phyloP scores from a whole-genome alignment of 2,329 filamentous ascomycete species.

The Aspergillus quadrilineatus region DNA sequence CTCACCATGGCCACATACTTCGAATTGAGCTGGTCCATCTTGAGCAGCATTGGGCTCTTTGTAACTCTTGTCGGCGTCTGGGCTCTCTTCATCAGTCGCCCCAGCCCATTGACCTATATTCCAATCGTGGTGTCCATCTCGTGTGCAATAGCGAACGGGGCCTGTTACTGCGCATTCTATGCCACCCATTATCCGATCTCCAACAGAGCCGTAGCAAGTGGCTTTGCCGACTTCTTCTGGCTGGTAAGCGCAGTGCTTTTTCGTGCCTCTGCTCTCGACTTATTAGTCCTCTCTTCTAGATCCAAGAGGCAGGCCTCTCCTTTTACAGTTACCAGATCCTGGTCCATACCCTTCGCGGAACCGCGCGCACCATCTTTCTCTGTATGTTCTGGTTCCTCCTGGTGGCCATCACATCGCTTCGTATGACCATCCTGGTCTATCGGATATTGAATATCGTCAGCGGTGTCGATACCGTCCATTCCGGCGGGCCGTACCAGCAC shows the following conservation, averaged over 20 bases:
- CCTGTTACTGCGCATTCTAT: constrained; percentile 13
- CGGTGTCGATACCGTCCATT: neutral
- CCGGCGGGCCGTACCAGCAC: constrained; percentile 5
- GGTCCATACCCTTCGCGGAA: constrained; percentile 5
- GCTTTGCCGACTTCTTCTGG: constrained; percentile 12
- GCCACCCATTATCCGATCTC: neutral
- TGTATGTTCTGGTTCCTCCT: constrained; percentile 6
- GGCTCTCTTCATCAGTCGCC: constrained; percentile 5
- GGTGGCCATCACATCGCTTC: neutral
- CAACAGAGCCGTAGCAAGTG: constrained; percentile 8
- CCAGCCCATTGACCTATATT: constrained; percentile 8
- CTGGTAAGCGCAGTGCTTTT: constrained; percentile 1
- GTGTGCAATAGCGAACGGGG: constrained; percentile 10
- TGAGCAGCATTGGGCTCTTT: constrained; percentile 12
- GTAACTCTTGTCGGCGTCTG: constrained; percentile 7
- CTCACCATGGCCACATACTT: constrained; percentile 5
- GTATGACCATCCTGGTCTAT: constrained; percentile 2
- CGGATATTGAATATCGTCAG: constrained; percentile 1
- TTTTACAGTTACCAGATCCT: constrained; percentile 15
- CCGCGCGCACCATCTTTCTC: constrained; percentile 2
- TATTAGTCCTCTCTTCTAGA: neutral
- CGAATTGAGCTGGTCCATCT: constrained; percentile 10
- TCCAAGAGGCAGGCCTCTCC: constrained; percentile 12
- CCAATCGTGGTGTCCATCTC: constrained; percentile 8
- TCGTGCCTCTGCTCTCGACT: neutral